Percentiles rank a stretch among this genome's conserved stretches.
phyloP scores from a whole-genome alignment of 495 filamentous ascomycete species.

The Aspergillus carlsbadensis region DNA sequence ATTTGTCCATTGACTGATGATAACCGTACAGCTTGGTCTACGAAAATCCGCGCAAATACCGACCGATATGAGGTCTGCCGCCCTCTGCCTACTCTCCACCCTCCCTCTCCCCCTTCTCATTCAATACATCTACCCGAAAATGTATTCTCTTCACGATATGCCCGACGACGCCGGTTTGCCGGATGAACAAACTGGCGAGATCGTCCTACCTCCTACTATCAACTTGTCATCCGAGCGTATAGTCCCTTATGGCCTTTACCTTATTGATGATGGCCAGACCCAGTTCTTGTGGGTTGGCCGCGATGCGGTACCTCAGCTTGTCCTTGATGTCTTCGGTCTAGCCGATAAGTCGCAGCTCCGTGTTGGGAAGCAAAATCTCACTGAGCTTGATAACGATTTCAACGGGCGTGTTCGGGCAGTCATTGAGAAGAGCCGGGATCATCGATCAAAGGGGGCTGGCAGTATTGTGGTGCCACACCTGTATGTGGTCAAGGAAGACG shows the following conservation, averaged over 20 bases:
- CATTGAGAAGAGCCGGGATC: slow-evolving; percentile 85
- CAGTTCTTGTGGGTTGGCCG: slow-evolving; percentile 98
- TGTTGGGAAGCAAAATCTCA: slow-evolving; percentile 84
- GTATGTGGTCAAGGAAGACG: slow-evolving; percentile 92
- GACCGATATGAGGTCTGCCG: slow-evolving; percentile 90
- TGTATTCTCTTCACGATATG: slow-evolving; percentile 98
- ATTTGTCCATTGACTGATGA: slow-evolving; percentile 23
- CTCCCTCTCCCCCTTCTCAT: slow-evolving; percentile 88
- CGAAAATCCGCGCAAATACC: slow-evolving; percentile 96
- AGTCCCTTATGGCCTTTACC: slow-evolving; percentile 91
- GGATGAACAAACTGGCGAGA: slow-evolving; percentile 81
- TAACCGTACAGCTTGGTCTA: slow-evolving; percentile 67
- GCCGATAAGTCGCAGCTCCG: slow-evolving; percentile 76
- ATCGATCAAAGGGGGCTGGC: slow-evolving; percentile 79
- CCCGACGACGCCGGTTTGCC: slow-evolving; percentile 88
- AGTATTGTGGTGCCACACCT: slow-evolving; percentile 89
- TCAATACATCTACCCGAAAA: slow-evolving; percentile 92
- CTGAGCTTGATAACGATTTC: slow-evolving; percentile 91
- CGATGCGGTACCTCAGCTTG: slow-evolving; percentile 85
- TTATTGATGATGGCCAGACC: slow-evolving; percentile 95
- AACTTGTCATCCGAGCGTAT: slow-evolving; percentile 87
- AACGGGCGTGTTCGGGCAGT: slow-evolving; percentile 90
- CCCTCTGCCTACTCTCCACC: slow-evolving; percentile 88
- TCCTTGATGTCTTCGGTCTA: slow-evolving; percentile 86
- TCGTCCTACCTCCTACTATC: slow-evolving; percentile 75